Conservation (phyloP, 2,329 filamentous ascomycete genomes). For the Pseudopyricularia javanii region DNA sequence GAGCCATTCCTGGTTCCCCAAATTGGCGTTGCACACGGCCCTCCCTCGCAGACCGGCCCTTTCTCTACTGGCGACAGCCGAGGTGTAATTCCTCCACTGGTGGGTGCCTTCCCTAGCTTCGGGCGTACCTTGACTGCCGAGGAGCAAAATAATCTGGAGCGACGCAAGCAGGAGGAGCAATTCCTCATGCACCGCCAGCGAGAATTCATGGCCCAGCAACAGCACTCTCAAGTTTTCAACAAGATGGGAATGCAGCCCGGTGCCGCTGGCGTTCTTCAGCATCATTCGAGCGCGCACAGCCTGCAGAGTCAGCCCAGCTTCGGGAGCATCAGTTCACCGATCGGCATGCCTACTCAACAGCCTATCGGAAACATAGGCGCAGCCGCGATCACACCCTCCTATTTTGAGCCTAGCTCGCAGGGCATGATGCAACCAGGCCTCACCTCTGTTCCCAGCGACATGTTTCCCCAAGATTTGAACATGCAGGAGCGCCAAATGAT, state of each 20-base stretch:
- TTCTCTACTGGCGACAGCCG: conserved; percentile 38
- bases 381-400: not conserved
- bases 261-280: conserved; percentile 52
- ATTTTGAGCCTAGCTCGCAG: not conserved
- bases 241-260: conserved; percentile 54
- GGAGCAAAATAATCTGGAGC: conserved; percentile 93
- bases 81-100: conserved; percentile 74
- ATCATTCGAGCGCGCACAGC: conserved; percentile 90
- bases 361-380: conserved; percentile 41
- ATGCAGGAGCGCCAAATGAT: conserved; percentile 40
- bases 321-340: conserved; percentile 84
- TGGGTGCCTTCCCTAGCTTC: conserved; percentile 89
- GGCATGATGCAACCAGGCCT: conserved; percentile 23
- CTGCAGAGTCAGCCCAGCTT: conserved; percentile 96
- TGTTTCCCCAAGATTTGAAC: conserved; percentile 56
- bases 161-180: conserved; percentile 95
- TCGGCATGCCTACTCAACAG: conserved; percentile 42
- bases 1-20: conserved; percentile 97
- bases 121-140: conserved; percentile 93
- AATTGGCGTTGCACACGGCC: conserved; percentile 86
- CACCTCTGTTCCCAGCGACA: conserved; percentile 30
- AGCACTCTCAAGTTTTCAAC: conserved; percentile 53
- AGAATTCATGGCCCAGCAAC: conserved; percentile 70
- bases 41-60: conserved; percentile 39
- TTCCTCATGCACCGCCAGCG: conserved; percentile 94